Conservation (phyloP, 1,139 yeast species). For the Saccharomyces hybrid region DNA sequence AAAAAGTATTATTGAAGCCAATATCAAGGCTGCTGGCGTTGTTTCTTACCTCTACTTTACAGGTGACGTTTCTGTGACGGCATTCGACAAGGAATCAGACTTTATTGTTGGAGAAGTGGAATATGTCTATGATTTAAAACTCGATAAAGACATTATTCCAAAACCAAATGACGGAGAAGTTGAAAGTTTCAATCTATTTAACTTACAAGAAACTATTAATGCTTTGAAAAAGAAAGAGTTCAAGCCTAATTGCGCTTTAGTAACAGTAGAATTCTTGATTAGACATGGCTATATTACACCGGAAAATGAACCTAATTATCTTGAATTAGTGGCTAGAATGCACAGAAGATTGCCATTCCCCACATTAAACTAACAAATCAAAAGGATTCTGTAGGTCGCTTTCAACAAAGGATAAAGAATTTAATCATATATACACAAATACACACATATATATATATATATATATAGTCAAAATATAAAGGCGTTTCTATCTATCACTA, state of each 20-base stretch:
- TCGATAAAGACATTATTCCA: conserved; percentile 49
- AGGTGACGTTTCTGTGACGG: conserved; percentile 18
- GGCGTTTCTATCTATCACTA: background rate
- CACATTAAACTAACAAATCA: conserved; percentile 23
- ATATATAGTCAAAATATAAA: background rate
- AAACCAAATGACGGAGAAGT: conserved; percentile 83
- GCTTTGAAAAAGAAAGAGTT: conserved; percentile 51
- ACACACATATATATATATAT: background rate
- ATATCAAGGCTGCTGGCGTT: conserved; percentile 52
- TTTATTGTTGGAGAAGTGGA: conserved; percentile 85
- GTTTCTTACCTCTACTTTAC: conserved; percentile 55
- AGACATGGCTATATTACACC: conserved; percentile 67
- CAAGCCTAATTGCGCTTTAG: conserved; percentile 83
- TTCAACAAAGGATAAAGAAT: background rate
- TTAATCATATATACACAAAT: background rate
- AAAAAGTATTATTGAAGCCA: conserved; percentile 41
- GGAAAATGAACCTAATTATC: conserved; percentile 54
- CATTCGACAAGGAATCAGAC: conserved; percentile 38
- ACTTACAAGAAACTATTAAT: conserved; percentile 46
- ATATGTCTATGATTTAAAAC: conserved; percentile 61
- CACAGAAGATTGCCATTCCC: conserved; percentile 76
- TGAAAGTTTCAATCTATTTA: conserved; percentile 58
- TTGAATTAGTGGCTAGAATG: conserved; percentile 48
- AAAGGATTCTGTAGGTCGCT: background rate
- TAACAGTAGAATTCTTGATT: conserved; percentile 72